Evolutionary conservation across 2,329 filamentous ascomycete genomes (phyloP).

Genomic region (Phyllosticta paracitricarpa): DNA sequence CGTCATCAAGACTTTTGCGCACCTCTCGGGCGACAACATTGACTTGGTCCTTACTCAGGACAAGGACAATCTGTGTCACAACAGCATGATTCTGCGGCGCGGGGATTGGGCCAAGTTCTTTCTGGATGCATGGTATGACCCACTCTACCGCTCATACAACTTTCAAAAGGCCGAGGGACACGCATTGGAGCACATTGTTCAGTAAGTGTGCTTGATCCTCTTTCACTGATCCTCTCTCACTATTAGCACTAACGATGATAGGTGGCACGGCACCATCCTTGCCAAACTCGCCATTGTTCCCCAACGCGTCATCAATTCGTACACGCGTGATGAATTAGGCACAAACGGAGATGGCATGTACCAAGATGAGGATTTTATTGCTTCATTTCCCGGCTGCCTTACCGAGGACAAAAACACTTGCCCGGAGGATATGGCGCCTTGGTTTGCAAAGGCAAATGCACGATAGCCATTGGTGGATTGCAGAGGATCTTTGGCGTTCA

Average conservation of each 20-base stretch:
- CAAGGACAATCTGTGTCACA: slow-evolving; percentile 62
- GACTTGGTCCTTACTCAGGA: slow-evolving; percentile 83
- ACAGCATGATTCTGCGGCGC: slow-evolving; percentile 69
- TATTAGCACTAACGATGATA: slow-evolving; percentile 30
- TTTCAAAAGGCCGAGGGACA: slow-evolving; percentile 92
- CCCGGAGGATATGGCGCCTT: slow-evolving; percentile 57
- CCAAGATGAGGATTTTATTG: slow-evolving; percentile 73
- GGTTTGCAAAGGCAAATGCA: slow-evolving; percentile 27
- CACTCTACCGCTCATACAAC: slow-evolving; percentile 85
- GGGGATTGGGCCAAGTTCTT: slow-evolving; percentile 91
- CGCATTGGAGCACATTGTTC: slow-evolving; percentile 58
- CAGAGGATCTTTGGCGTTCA: slow-evolving; percentile 2
- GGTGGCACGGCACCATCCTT: slow-evolving; percentile 95
- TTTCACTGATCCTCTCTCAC: background rate
- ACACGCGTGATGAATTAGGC: slow-evolving; percentile 36
- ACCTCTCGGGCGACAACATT: slow-evolving; percentile 67
- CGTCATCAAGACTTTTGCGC: slow-evolving; percentile 87
- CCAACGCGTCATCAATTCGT: slow-evolving; percentile 73
- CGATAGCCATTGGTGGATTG: background rate
- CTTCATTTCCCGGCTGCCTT: slow-evolving; percentile 68
- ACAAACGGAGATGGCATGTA: slow-evolving; percentile 48
- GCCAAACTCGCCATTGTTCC: slow-evolving; percentile 85
- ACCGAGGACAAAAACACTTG: slow-evolving; percentile 49
- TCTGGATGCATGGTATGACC: slow-evolving; percentile 92
- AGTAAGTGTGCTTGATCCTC: slow-evolving; percentile 24